Conservation (phyloP, 2,329 filamentous ascomycete genomes). For the Hypoxylon sp. region DNA sequence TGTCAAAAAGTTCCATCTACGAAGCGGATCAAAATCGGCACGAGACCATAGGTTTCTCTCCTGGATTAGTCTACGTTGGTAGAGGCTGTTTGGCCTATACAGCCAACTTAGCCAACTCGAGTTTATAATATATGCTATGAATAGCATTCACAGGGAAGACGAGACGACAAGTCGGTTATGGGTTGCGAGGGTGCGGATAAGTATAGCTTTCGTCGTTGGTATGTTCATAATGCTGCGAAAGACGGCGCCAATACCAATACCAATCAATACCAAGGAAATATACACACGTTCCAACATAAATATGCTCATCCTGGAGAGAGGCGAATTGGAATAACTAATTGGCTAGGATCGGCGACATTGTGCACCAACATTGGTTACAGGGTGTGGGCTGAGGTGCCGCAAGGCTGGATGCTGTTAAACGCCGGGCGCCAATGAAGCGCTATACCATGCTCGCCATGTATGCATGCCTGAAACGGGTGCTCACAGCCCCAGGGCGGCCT, state of each 20-base stretch:
- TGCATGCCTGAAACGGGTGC: background rate
- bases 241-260: background rate
- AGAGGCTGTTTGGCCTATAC: background rate
- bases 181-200: conserved; percentile 8
- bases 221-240: conserved; percentile 23
- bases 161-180: conserved; percentile 3
- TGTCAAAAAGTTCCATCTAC: conserved; percentile 5
- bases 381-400: background rate
- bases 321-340: background rate
- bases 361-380: background rate
- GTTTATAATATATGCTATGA: conserved; percentile 9
- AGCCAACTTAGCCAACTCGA: background rate
- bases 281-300: conserved; percentile 7
- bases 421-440: background rate
- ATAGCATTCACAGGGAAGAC: conserved; percentile 7
- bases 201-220: conserved; percentile 12
- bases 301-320: too few relatives aligned
- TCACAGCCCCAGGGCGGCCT: background rate
- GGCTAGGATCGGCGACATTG: background rate
- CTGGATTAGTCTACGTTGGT: background rate
- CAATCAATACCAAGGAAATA: conserved; percentile 12
- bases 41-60: conserved; percentile 2
- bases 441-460: background rate
- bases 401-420: background rate
- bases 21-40: conserved; percentile 1